These are phyloP conservation scores for Torulaspora indica DNA, from an alignment of 805 yeast genomes.

Conservation along the genomic window DNA sequence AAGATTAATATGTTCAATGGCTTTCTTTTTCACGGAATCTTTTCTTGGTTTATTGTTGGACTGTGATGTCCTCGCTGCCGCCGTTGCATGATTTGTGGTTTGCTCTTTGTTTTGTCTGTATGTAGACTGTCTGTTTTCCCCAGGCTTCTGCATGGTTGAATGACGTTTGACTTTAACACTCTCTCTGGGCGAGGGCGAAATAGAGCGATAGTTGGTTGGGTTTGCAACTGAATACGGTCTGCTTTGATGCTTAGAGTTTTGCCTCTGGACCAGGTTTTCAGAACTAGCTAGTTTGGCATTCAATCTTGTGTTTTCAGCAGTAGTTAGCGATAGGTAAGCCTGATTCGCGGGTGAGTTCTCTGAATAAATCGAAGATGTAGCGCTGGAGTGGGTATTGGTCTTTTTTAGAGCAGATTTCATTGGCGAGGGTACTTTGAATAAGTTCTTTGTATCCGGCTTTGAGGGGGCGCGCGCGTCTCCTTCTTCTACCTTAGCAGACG, in stretches of 20 bases:
- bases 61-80: conserved; percentile 10
- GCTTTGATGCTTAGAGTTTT: conserved; percentile 8
- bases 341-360: conserved; percentile 47
- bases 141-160: conserved; percentile 10
- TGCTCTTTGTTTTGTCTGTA: conserved; percentile 2
- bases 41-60: conserved; percentile 1
- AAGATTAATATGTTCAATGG: neutral
- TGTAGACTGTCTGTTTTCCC: conserved; percentile 1
- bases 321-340: conserved; percentile 63
- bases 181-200: conserved; percentile 18
- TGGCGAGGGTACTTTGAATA: conserved; percentile 34
- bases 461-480: neutral
- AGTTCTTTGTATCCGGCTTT: neutral
- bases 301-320: conserved; percentile 73
- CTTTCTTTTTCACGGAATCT: conserved; percentile 1
- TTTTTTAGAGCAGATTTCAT: conserved; percentile 43
- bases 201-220: conserved; percentile 7
- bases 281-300: conserved; percentile 55
- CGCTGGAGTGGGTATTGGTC: conserved; percentile 24
- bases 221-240: conserved; percentile 26
- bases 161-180: conserved; percentile 11
- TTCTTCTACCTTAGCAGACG: neutral
- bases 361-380: conserved; percentile 18
- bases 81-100: conserved; percentile 2
- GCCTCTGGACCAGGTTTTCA: conserved; percentile 10